Base-by-base conservation (phyloP, 1,284 basidiomycete genomes). In the Fomitiporia mediterranea region DNA sequence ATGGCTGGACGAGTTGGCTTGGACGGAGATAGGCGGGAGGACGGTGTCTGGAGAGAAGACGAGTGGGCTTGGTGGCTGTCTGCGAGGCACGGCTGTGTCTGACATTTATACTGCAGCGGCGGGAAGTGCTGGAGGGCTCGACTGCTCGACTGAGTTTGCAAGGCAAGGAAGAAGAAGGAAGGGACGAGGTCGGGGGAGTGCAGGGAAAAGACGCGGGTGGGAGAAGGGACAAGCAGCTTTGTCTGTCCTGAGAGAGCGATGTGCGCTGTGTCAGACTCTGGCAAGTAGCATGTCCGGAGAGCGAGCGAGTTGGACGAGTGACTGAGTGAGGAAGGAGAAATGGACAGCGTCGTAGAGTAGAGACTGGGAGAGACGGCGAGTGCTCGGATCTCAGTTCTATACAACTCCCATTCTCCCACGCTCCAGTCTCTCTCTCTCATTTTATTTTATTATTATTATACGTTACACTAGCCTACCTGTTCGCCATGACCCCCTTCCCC, bases 41-140 rank as follows among this genome's bases (percentile, higher is more conserved):
- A 81, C 78, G 23, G 79, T 71, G 62, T 88, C 84, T 59, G 84
- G 83, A 46, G 82, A 76, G 68, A 89, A 86, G 46, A 90, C 80
- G 67, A 89, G 85, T 60, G 88, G 88, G 63, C 83, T 85, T 17
- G 88, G 86, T 39, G 81, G 81, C 65, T 85, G 86, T 60, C 84
- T 79, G 67, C 86, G 84, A 60, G 75, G 73, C 62, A 73, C 67
- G 66, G 68, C 71, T 55, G 80, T 71, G 67, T 86, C 84, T 63
- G 84, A 81, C 84, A 86, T 86, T n/a, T 43, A 49, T 23, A 51
- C 23, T 19, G 60, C 37, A 53, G 27, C 13, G 19, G 42, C 11
- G 51, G 58, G 42, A 50, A 55, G 54, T 61, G 59, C 62, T 32
- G 61, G 23, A 62, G 46, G 17, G 46, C 35, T 48, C 9, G 58